These are phyloP conservation scores for Backusella mclennaniae DNA, from an alignment of 192 early-diverging fungal species.

Conservation along the genomic window DNA sequence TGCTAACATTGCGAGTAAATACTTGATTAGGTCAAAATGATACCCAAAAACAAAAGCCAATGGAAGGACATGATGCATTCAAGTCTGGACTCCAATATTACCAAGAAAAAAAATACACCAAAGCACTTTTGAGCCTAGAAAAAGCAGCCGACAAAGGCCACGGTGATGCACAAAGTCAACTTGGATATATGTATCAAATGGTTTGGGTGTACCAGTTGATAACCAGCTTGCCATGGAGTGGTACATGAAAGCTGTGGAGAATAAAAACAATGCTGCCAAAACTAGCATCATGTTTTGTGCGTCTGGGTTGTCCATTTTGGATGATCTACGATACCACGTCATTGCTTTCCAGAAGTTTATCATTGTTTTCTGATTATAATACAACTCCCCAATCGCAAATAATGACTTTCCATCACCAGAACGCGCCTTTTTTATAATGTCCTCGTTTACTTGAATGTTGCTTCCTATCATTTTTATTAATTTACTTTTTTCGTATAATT, in stretches of 20 bases:
- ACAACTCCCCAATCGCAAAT: neutral
- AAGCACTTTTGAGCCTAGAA: neutral
- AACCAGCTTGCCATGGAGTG: neutral
- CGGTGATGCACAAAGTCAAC: neutral
- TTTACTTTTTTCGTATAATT: neutral
- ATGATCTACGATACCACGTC: constrained; percentile 52
- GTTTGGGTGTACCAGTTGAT: neutral
- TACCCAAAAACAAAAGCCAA: neutral
- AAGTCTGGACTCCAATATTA: neutral
- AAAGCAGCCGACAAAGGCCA: neutral
- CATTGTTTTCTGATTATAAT: neutral
- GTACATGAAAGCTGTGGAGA: neutral
- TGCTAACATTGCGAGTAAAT: neutral
- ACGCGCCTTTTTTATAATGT: neutral
- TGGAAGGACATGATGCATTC: neutral
- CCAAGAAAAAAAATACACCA: neutral
- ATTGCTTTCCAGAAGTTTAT: constrained; percentile 56
- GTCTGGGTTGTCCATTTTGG: constrained; percentile 46
- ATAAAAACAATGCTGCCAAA: neutral
- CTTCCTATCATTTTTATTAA: neutral
- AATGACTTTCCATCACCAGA: neutral
- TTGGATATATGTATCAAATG: neutral
- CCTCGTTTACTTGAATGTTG: neutral
- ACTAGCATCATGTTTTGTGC: constrained; percentile 25
- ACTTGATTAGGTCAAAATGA: neutral